Base-by-base conservation (phyloP, 1,284 basidiomycete genomes). In the Boletus mariae region DNA sequence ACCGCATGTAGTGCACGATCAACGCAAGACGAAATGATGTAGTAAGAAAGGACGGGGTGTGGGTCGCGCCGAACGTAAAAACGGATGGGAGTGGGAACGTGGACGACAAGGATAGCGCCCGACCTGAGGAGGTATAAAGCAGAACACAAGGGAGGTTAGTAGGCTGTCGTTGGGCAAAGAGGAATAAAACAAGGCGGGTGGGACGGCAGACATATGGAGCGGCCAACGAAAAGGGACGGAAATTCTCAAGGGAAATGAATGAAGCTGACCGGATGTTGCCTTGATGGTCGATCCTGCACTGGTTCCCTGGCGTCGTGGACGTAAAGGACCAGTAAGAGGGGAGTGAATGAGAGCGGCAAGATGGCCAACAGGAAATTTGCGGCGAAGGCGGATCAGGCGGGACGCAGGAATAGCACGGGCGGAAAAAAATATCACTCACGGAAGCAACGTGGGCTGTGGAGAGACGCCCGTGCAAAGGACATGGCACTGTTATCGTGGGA, bases 241-340 rank as follows among this genome's bases (percentile, higher is more conserved):
- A 49, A 55, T 53, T 53, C 29, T 9, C 34, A 32, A 11, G 44
- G 47, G 56, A 65, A 57, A 68, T 65, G 62, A 68, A 68, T 45
- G 56, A 54, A 43, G 41, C 66, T 49, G n/a, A 68, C 64, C 66
- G 49, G 52, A 35, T 8, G 40, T 51, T 55, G 47, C 59, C 53
- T 59, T 61, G 64, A 64, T 63, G 57, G 64, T 57, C 63, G 55
- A 66, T 66, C 62, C 44, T 34, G 41, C 40, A 49, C 58, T 44
- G 52, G 53, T 50, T 53, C 25, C 12, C 26, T 23, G 48, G 13
- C 4, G 32, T 49, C 20, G 41, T 4, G 31, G 37, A 44, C 49
- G 52, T 43, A 40, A 47, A 15, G 40, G 45, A 29, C 38, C 38
- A 31, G 31, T 28, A 13, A 17, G 50, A 12, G 3, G 49, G 43